These are phyloP conservation scores for Amoebophrya sp. DNA, from an alignment of 169 alveolate genomes.

Conservation along the genomic window DNA sequence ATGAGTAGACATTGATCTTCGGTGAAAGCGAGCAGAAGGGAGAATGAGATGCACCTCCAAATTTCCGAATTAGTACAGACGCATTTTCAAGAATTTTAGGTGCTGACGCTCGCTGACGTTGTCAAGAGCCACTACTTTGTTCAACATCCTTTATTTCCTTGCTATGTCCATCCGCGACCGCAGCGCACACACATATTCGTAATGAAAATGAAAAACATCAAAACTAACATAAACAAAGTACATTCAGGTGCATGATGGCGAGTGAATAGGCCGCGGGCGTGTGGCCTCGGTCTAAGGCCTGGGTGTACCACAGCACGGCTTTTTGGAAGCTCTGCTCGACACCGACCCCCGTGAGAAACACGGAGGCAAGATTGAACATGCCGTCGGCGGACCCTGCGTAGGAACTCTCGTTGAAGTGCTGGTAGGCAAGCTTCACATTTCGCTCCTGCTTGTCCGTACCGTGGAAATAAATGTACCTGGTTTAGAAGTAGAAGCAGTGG, in stretches of 20 bases:
- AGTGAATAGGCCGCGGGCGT: constrained; percentile 58
- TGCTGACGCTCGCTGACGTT: too few species aligned
- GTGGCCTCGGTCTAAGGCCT: constrained; percentile 55
- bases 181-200: too few species aligned
- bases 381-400: constrained; percentile 52
- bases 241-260: constrained; percentile 56
- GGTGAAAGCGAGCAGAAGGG: too few species aligned
- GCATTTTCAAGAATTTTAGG: too few species aligned
- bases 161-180: too few species aligned
- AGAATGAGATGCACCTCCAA: too few species aligned
- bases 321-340: constrained; percentile 44
- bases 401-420: constrained; percentile 53
- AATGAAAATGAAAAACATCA: too few species aligned
- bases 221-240: constrained; percentile 11
- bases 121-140: too few species aligned
- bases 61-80: too few species aligned
- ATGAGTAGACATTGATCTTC: too few species aligned
- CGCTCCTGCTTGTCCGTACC: constrained; percentile 49
- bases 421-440: constrained; percentile 47
- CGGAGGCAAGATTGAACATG: constrained; percentile 54
- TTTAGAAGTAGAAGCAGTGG: too few species aligned
- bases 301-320: constrained; percentile 51
- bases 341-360: constrained; percentile 50
- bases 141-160: too few species aligned
- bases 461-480: constrained; percentile 50